Conservation (phyloP, 352 stramenopile genomes). For the Globisporangium uncinulatum region DNA sequence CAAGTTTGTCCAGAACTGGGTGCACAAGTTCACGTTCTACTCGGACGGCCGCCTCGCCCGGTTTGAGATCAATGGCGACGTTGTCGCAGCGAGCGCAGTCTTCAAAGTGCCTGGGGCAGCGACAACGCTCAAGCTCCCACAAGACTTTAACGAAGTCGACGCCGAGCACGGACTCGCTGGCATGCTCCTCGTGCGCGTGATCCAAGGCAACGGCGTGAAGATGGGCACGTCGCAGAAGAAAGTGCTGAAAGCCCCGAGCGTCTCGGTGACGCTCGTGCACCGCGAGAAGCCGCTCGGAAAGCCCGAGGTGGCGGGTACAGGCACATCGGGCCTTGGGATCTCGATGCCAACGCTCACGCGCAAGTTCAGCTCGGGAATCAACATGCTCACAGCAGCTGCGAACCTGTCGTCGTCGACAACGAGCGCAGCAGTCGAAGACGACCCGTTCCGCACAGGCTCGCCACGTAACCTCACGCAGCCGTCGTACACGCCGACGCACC, state of each 20-base stretch:
- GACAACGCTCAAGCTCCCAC: slow-evolving; percentile 81
- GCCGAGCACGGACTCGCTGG: slow-evolving; percentile 69
- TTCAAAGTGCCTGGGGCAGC: slow-evolving; percentile 83
- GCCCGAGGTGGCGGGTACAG: slow-evolving; percentile 20
- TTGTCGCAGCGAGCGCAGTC: slow-evolving; percentile 79
- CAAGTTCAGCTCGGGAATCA: slow-evolving; percentile 61
- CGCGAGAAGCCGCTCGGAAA: slow-evolving; percentile 48
- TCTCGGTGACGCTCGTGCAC: slow-evolving; percentile 54
- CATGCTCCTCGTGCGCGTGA: slow-evolving; percentile 64
- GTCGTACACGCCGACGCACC: slow-evolving; percentile 60
- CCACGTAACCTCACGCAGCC: slow-evolving; percentile 50
- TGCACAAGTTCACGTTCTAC: slow-evolving; percentile 89
- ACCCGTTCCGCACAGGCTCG: slow-evolving; percentile 53
- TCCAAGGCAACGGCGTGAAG: slow-evolving; percentile 79
- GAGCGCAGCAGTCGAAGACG: slow-evolving; percentile 22
- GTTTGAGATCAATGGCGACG: slow-evolving; percentile 87
- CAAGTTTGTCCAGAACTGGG: slow-evolving; percentile 88
- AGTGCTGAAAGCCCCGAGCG: slow-evolving; percentile 54
- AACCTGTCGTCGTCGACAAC: slow-evolving; percentile 25
- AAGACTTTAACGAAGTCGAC: slow-evolving; percentile 86
- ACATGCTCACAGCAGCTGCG: slow-evolving; percentile 46
- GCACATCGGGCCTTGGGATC: slow-evolving; percentile 36
- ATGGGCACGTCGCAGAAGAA: slow-evolving; percentile 64
- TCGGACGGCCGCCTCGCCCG: slow-evolving; percentile 73
- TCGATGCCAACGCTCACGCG: slow-evolving; percentile 68